Percentiles rank a stretch among this genome's conserved stretches.
These are phyloP conservation scores for Dioscorea dumetorum DNA, from an alignment of 106 monocot species.

Conservation along the genomic window DNA sequence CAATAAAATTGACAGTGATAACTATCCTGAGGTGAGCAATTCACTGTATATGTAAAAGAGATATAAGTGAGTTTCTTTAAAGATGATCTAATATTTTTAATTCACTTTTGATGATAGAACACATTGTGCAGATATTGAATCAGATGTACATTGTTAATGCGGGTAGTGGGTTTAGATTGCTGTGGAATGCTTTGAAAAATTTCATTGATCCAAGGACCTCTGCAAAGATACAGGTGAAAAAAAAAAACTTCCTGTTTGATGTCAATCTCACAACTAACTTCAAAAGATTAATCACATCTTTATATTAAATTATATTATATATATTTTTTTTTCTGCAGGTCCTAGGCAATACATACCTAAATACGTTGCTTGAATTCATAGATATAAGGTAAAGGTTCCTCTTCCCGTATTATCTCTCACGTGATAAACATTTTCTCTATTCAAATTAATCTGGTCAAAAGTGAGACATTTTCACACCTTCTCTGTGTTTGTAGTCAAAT, in stretches of 20 bases:
- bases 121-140: slow-evolving; percentile 55
- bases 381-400: slow-evolving; percentile 36
- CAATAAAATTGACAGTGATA: slow-evolving; percentile 49
- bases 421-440: background rate
- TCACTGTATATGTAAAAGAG: background rate
- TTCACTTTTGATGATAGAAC: slow-evolving; percentile 15
- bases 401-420: background rate
- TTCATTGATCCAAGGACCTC: slow-evolving; percentile 80
- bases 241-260: background rate
- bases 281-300: background rate
- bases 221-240: slow-evolving; percentile 65
- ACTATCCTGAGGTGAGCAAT: slow-evolving; percentile 43
- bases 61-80: background rate
- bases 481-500: slow-evolving; percentile 47
- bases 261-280: no score
- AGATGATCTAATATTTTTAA: slow-evolving; percentile 3
- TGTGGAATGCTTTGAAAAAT: slow-evolving; percentile 75
- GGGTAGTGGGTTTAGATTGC: slow-evolving; percentile 65
- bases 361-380: slow-evolving; percentile 55
- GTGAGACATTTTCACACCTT: background rate
- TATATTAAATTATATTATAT: no score
- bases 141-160: slow-evolving; percentile 91
- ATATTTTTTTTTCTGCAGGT: slow-evolving; percentile 34
- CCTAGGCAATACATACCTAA: slow-evolving; percentile 54
- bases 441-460: background rate